These are phyloP conservation scores for Cyberlindnera meyerae DNA, from an alignment of 805 yeast species.

Conservation along the genomic window DNA sequence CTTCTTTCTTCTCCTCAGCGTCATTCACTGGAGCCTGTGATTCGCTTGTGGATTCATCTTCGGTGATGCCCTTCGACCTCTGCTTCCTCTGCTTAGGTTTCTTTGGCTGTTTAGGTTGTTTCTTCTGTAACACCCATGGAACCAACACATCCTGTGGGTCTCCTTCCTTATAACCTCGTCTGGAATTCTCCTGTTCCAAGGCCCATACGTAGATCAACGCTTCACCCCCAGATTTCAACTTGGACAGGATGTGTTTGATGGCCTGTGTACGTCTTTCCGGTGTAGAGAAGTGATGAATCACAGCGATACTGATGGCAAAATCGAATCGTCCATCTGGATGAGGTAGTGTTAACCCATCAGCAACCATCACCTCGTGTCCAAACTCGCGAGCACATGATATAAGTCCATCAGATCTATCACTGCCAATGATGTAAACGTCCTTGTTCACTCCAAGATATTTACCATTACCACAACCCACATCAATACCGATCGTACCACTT, in stretches of 20 bases:
- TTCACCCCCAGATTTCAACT: constrained; percentile 54
- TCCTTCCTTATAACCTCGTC: constrained; percentile 88
- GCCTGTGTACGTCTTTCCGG: constrained; percentile 74
- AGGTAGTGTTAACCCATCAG: constrained; percentile 74
- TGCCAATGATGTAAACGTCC: constrained; percentile 65
- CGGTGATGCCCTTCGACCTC: constrained; percentile 16
- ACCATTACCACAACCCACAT: constrained; percentile 97
- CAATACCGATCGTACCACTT: constrained; percentile 70
- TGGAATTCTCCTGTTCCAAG: constrained; percentile 77
- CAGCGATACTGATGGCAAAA: constrained; percentile 94
- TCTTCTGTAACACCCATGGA: constrained; percentile 83
- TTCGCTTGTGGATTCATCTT: constrained; percentile 20
- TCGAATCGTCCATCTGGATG: constrained; percentile 46
- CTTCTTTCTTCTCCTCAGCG: constrained; percentile 21
- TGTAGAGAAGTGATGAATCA: constrained; percentile 92
- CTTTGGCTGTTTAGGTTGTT: constrained; percentile 33
- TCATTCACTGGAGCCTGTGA: neutral
- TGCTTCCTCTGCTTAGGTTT: constrained; percentile 27
- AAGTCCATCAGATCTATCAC: constrained; percentile 67
- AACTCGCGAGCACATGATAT: constrained; percentile 54
- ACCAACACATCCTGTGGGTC: constrained; percentile 92
- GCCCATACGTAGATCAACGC: constrained; percentile 96
- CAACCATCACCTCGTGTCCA: constrained; percentile 55
- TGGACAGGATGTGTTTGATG: constrained; percentile 58
- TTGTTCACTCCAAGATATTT: constrained; percentile 76